Evolutionary conservation across 2,329 filamentous ascomycete genomes (phyloP).

Genomic region (Penicillium sp.): DNA sequence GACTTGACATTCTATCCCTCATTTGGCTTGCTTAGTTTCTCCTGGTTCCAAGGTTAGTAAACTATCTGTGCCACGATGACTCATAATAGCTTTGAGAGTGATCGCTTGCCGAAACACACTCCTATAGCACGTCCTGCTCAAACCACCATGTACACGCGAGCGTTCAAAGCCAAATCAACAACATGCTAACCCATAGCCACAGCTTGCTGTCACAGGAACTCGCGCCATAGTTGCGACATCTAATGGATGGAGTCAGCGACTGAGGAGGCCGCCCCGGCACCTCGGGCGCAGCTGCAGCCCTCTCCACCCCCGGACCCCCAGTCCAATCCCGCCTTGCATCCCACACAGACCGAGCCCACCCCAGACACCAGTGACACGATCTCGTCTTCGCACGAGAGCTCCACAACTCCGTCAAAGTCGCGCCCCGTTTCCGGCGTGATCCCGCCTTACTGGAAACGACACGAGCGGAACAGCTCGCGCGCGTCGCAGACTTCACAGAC

Average conservation of each 20-base stretch:
- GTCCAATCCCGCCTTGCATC: slow-evolving; percentile 3
- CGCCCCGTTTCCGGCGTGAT: slow-evolving; percentile 31
- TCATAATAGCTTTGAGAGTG: no score
- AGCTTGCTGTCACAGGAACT: not conserved
- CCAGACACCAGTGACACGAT: not conserved
- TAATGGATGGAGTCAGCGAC: slow-evolving; percentile 41
- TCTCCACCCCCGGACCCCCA: slow-evolving; percentile 17
- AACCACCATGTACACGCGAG: not conserved
- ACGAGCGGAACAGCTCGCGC: slow-evolving; percentile 37
- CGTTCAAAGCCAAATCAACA: not conserved
- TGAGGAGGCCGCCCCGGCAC: slow-evolving; percentile 34
- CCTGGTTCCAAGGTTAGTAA: not conserved
- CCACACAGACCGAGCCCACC: not conserved
- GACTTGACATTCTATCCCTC: not conserved
- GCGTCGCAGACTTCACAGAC: slow-evolving; percentile 37
- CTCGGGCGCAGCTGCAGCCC: slow-evolving; percentile 25
- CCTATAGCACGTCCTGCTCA: no score
- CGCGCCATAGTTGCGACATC: slow-evolving; percentile 14
- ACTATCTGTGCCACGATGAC: not conserved
- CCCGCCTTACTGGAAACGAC: slow-evolving; percentile 45
- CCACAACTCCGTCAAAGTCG: slow-evolving; percentile 12
- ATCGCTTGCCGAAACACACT: no score
- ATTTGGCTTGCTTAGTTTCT: not conserved
- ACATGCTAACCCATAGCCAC: not conserved
- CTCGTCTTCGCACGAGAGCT: slow-evolving; percentile 5